phyloP scores from a whole-genome alignment of 192 early-diverging fungal genomes.

The Gaertneriomyces semiglobifer region DNA sequence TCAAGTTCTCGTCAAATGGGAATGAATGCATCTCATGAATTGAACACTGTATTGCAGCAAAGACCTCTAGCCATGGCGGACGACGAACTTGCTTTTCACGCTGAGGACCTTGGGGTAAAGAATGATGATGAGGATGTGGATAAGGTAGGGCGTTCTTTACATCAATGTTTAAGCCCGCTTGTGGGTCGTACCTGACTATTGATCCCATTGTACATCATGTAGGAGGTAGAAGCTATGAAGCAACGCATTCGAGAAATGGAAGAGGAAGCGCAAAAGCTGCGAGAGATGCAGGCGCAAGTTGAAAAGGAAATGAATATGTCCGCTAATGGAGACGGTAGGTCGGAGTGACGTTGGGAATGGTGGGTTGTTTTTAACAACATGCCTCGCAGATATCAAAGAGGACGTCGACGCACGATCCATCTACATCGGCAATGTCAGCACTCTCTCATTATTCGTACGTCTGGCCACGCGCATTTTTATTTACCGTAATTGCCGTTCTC shows the following conservation, averaged over 20 bases:
- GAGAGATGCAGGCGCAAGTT: constrained; percentile 70
- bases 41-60: background rate
- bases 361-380: background rate
- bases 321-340: constrained; percentile 18
- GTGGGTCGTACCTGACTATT: too few species aligned
- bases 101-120: background rate
- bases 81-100: constrained; percentile 11
- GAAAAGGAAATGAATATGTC: constrained; percentile 65
- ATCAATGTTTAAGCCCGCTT: too few species aligned
- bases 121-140: constrained; percentile 9
- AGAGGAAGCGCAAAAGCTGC: constrained; percentile 75
- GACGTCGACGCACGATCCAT: constrained; percentile 83
- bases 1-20: too few species aligned
- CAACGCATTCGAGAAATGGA: constrained; percentile 76
- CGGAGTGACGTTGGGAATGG: background rate
- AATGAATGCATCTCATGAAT: too few species aligned
- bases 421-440: constrained; percentile 84
- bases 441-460: background rate
- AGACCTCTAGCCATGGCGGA: constrained; percentile 7
- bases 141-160: background rate
- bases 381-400: constrained; percentile 45
- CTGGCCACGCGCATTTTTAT: background rate
- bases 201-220: too few species aligned
- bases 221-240: constrained; percentile 82
- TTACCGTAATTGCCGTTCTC: background rate